phyloP scores from a whole-genome alignment of 2,329 filamentous ascomycete genomes.

The Colletotrichum sp. region DNA sequence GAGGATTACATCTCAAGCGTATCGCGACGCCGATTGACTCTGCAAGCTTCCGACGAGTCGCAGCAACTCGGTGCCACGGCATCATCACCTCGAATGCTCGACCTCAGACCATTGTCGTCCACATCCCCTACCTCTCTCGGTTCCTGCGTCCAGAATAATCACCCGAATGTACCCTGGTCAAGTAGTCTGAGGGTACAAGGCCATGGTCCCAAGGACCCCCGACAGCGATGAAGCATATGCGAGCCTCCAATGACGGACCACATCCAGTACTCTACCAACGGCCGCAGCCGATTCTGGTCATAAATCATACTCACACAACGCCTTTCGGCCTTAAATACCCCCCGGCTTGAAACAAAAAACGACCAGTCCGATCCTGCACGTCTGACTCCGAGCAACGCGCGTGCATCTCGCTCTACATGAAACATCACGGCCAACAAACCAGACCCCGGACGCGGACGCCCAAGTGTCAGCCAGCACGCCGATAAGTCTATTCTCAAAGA shows the following conservation, averaged over 20 bases:
- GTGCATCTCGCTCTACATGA: neutral
- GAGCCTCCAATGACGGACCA: neutral
- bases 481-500: neutral
- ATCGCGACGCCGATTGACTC: neutral
- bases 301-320: neutral
- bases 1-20: no score
- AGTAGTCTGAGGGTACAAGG: neutral
- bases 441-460: neutral
- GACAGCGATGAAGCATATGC: neutral
- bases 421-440: neutral
- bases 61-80: accelerated
- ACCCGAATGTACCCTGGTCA: neutral
- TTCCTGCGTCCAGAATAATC: accelerated
- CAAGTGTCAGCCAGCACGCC: neutral
- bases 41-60: neutral
- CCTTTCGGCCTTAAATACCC: neutral
- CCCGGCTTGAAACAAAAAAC: neutral
- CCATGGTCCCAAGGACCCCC: neutral
- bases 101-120: neutral
- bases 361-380: neutral
- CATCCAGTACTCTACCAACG: no score
- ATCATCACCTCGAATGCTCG: accelerated
- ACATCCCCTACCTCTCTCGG: neutral
- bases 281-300: neutral
- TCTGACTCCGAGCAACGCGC: neutral